Base-by-base conservation (phyloP, 139 green algal genomes). In the Helicosporidium sp. region DNA sequence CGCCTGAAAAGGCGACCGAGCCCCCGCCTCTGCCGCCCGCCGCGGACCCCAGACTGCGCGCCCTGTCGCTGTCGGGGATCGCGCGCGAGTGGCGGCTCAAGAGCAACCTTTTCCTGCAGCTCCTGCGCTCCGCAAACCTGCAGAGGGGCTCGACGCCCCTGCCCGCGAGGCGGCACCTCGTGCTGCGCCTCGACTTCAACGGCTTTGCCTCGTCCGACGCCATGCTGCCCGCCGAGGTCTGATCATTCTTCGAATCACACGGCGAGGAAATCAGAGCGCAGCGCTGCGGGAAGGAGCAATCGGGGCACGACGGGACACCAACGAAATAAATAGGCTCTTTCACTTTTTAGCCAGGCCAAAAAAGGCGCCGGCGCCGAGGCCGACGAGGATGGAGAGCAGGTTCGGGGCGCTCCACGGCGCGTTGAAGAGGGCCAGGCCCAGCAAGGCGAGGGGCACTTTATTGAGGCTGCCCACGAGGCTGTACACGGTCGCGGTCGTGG, bases 401-500 rank as follows among this genome's bases (percentile, higher is more conserved):
- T 95, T 95, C 36, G 77, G 64, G 3, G 60, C 8, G 24, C 60
- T 83, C 35, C 67, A 85, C 19, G 69, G 58, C 31, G 76, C 64
- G 16, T 74, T 57, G 60, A 94, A 94, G 17, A 71, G 49, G 5
- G 90, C 7, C 20, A 94, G 68, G 31, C 84, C 84, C 2, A 93
- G 57, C 3, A 94, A 17, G 0, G 85, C 79, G 6, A 92, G 62
- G 1, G 85, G 85, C 36, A 95, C 80, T 18, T 60, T 59, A 26
- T 59, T 59, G 7, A 61, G 55, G 2, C 72, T 78, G 19, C 84
- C 83, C 6, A 93, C 76, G 13, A 95, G 54, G 33, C 48, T 72
- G 70, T 91, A 92, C 10, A 81, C 86, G 18, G 80, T 93, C n/a
- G 85, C 75, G 4, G 83, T 92, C 5, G 82, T 94, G 37, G 78